These are phyloP conservation scores for Santalum album DNA, from an alignment of 164 flowering plant genomes.

Conservation along the genomic window DNA sequence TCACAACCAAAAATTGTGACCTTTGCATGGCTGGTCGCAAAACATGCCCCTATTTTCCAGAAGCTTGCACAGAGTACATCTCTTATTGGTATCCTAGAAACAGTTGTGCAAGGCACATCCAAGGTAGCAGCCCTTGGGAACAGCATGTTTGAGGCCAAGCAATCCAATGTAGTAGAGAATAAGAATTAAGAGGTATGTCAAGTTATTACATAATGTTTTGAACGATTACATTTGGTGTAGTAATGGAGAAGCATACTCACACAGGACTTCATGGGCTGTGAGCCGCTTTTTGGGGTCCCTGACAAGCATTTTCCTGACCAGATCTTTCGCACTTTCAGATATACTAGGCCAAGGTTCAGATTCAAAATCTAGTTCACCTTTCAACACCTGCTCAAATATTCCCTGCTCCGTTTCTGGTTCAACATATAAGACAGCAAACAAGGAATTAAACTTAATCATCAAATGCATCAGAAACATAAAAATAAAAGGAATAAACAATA, in stretches of 20 bases:
- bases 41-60: too few relatives aligned
- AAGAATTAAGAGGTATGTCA: too few relatives aligned
- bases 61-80: too few relatives aligned
- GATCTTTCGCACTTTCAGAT: constrained; percentile 67
- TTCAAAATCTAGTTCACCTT: constrained; percentile 65
- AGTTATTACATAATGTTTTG: too few relatives aligned
- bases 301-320: constrained; percentile 62
- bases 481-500: background rate
- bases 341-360: constrained; percentile 87
- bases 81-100: too few relatives aligned
- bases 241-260: constrained; percentile 32
- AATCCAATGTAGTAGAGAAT: too few relatives aligned
- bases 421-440: background rate
- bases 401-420: constrained; percentile 70
- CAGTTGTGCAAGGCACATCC: too few relatives aligned
- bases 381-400: constrained; percentile 72
- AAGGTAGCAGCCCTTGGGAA: too few relatives aligned
- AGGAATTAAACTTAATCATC: constrained; percentile 1
- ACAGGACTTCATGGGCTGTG: constrained; percentile 70
- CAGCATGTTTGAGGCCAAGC: too few relatives aligned
- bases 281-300: constrained; percentile 64
- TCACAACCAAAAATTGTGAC: too few relatives aligned
- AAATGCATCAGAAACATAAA: constrained; percentile 3
- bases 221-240: too few relatives aligned
- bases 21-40: too few relatives aligned